Evolutionary conservation across 177 flowering plant species (phyloP).

Genomic region (Vitis hybrid): DNA sequence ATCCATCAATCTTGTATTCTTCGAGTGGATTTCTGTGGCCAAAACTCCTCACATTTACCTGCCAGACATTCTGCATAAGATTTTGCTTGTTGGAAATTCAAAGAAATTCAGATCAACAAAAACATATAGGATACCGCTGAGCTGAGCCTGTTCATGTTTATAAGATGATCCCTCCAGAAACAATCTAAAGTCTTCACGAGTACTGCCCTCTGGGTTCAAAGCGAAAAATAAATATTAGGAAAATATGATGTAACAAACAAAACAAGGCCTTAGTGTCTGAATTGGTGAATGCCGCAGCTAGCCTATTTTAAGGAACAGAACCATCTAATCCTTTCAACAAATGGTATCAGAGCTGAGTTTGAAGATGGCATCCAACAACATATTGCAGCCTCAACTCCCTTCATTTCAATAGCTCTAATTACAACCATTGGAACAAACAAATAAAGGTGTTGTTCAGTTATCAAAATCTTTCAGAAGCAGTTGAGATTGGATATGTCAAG

Average conservation of each 20-base stretch:
- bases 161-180: slow-evolving; percentile 97
- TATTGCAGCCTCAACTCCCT: too few species aligned
- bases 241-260: not conserved
- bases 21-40: slow-evolving; percentile 95
- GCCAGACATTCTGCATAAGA: slow-evolving; percentile 18
- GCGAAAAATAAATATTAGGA: slow-evolving; percentile 2
- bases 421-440: too few species aligned
- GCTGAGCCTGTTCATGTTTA: slow-evolving; percentile 94
- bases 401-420: too few species aligned
- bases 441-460: too few species aligned
- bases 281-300: too few species aligned
- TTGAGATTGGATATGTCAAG: too few species aligned
- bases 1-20: slow-evolving; percentile 97
- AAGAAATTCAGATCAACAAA: slow-evolving; percentile 3
- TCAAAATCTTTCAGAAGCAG: too few species aligned
- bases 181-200: slow-evolving; percentile 84
- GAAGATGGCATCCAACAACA: too few species aligned
- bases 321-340: too few species aligned
- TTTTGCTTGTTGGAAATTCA: not conserved
- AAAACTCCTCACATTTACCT: slow-evolving; percentile 98
- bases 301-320: too few species aligned
- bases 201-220: slow-evolving; percentile 62
- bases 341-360: too few species aligned
- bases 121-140: slow-evolving; percentile 64
- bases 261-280: too few species aligned